These are phyloP conservation scores for Aspergillus oerlinghausenensis DNA, from an alignment of 2,329 filamentous ascomycete species.

Conservation along the genomic window DNA sequence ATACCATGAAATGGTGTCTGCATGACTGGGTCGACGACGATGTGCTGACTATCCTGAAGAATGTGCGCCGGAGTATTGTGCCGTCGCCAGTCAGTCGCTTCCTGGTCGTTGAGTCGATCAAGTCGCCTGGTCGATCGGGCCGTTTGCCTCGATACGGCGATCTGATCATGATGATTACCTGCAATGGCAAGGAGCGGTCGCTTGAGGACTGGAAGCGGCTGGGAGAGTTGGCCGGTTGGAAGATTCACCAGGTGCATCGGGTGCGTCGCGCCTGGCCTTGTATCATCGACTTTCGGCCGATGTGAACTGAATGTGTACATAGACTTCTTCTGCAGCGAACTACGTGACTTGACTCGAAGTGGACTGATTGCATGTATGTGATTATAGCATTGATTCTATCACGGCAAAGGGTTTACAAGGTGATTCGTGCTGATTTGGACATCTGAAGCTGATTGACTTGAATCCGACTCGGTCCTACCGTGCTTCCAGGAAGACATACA, in stretches of 20 bases:
- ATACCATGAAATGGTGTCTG: background rate
- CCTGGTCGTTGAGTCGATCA: background rate
- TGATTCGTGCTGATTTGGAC: too few species aligned
- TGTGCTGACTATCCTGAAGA: background rate
- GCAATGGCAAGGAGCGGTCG: background rate
- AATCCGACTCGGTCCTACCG: too few species aligned
- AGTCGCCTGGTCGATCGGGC: background rate
- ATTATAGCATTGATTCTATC: too few species aligned
- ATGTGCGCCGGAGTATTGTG: background rate
- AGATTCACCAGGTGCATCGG: background rate
- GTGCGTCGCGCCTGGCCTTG: background rate
- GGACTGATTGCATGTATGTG: too few species aligned
- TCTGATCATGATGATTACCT: background rate
- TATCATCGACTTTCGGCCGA: background rate
- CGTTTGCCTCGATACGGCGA: background rate
- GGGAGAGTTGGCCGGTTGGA: background rate
- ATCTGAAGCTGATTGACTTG: too few species aligned
- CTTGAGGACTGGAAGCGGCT: background rate
- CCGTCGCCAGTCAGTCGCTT: background rate
- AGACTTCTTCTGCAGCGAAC: background rate
- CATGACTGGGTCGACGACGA: constrained; percentile 1
- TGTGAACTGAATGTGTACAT: background rate
- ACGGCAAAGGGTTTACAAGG: too few species aligned
- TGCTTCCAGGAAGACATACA: too few species aligned
- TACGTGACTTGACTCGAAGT: too few species aligned